Percentiles rank a stretch among this genome's conserved stretches.
phyloP scores from a whole-genome alignment of 331 rosid species.

The Stylosanthes scabra region DNA sequence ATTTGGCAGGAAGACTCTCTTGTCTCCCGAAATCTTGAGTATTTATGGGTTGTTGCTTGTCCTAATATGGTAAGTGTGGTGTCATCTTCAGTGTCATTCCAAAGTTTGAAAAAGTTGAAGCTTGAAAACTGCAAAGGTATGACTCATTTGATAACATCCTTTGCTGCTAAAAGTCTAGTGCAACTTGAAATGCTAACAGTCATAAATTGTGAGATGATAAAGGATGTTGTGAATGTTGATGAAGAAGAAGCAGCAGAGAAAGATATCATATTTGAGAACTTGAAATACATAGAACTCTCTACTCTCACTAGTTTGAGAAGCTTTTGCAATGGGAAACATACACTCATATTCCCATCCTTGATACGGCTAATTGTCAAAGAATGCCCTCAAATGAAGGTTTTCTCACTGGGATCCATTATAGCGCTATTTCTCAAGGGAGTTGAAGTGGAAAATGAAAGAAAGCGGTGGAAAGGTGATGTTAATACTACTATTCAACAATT shows the following conservation, averaged over 20 bases:
- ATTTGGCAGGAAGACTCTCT: constrained; percentile 27
- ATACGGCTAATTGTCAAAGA: no score
- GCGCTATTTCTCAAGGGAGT: no score
- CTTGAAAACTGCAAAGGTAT: constrained; percentile 19
- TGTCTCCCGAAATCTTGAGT: background rate
- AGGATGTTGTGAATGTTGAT: background rate
- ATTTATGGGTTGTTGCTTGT: accelerated
- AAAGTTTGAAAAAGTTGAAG: background rate
- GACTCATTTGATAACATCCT: constrained; percentile 23
- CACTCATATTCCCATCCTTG: background rate
- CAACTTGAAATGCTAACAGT: background rate
- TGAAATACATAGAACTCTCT: background rate
- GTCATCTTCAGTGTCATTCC: constrained; percentile 27
- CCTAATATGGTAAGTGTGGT: background rate
- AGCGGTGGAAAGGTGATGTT: no score
- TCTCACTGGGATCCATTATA: no score
- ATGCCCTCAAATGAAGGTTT: no score
- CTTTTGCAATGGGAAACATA: no score
- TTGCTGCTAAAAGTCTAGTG: constrained; percentile 28
- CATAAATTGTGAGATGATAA: constrained; percentile 22
- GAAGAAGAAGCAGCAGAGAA: constrained; percentile 24
- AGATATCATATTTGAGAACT: constrained; percentile 9
- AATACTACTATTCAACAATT: no score
- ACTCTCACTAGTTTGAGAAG: no score
- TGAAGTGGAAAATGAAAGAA: no score